Conservation (phyloP, 2,329 filamentous ascomycete species). For the Cladophialophora psammophila region DNA sequence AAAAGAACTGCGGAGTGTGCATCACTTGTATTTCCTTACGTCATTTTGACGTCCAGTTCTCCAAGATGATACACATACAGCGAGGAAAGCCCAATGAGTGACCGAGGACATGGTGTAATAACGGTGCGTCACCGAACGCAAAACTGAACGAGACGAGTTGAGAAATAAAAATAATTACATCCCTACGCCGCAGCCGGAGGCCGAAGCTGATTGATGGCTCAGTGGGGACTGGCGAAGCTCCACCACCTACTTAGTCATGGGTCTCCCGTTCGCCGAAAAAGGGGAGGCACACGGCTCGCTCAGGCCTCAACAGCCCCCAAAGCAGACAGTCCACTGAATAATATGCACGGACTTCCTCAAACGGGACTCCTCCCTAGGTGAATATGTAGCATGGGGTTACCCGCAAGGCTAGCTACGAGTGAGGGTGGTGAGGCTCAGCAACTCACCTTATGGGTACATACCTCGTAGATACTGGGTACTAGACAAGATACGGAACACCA, state of each 20-base stretch:
- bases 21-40: conserved; percentile 8
- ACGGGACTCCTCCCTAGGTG: no score
- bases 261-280: not conserved
- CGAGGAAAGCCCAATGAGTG: not conserved
- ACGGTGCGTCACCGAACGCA: not conserved
- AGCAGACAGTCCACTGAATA: not conserved
- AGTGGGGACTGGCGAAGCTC: not conserved
- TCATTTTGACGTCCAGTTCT: conserved; percentile 17
- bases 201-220: not conserved
- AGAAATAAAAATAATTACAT: not conserved
- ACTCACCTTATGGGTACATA: not conserved
- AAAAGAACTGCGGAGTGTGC: conserved; percentile 1
- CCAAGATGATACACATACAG: not conserved
- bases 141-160: not conserved
- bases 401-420: not conserved
- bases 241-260: not conserved
- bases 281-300: not conserved
- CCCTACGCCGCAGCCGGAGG: not conserved
- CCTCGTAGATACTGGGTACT: not conserved
- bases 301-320: not conserved
- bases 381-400: no score
- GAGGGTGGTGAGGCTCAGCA: not conserved
- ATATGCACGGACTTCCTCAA: no score
- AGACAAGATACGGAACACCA: not conserved
- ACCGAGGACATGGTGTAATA: not conserved